A percentile compares a stretch with the other conserved stretches of the same genome.
These are phyloP conservation scores for Plasmodium adleri DNA, from an alignment of 169 alveolate genomes.

Conservation along the genomic window DNA sequence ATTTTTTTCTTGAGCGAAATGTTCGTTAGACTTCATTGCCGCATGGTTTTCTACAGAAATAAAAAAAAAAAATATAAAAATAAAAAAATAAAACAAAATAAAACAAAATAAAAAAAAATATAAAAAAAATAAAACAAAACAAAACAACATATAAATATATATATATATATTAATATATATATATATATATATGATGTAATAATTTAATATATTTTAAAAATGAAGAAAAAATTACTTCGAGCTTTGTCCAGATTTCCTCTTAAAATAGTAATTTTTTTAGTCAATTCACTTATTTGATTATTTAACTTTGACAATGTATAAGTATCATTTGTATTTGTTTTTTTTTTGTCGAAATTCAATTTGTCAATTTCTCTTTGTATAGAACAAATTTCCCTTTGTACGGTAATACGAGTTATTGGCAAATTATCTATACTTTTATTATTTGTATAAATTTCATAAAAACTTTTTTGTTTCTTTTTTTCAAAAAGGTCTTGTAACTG, in stretches of 20 bases:
- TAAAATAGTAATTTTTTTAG: conserved; percentile 33
- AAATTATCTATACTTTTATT: conserved; percentile 47
- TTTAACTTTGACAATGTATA: conserved; percentile 11
- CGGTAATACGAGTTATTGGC: conserved; percentile 55
- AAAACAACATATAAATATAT: neutral
- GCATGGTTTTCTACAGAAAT: conserved; percentile 9
- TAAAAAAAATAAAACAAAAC: too few species aligned
- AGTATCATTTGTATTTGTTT: conserved; percentile 14
- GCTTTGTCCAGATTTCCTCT: conserved; percentile 52
- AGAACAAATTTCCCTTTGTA: conserved; percentile 67
- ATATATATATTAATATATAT: neutral
- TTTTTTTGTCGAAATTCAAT: conserved; percentile 28
- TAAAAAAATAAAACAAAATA: neutral
- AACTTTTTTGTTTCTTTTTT: conserved; percentile 56
- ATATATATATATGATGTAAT: neutral
- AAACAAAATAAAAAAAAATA: too few species aligned
- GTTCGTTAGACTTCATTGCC: conserved; percentile 5
- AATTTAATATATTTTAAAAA: neutral
- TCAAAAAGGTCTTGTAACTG: conserved; percentile 64
- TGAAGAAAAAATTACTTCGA: conserved; percentile 18
- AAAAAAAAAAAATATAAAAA: neutral
- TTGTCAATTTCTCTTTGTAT: conserved; percentile 64
- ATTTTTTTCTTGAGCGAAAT: conserved; percentile 17
- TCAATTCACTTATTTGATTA: conserved; percentile 30
- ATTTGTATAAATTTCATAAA: conserved; percentile 46